A percentile compares a stretch with the other conserved stretches of the same genome.
Conservation (phyloP, 1,139 yeast species). For the Meyerozyma carpophila region DNA sequence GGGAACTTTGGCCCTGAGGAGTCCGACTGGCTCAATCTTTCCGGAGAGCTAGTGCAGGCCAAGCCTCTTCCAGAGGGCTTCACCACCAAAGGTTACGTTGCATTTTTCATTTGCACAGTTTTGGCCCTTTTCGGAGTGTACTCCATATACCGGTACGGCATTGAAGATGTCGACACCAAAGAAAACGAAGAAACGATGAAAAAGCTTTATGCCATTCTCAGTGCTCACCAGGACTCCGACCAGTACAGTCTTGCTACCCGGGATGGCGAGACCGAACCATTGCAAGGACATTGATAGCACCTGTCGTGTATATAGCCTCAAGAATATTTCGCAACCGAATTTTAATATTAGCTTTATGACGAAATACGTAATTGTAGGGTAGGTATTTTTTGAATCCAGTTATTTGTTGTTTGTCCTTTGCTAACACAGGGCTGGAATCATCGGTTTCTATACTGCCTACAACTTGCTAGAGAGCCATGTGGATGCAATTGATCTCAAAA, state of each 20-base stretch:
- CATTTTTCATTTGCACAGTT: conserved; percentile 51
- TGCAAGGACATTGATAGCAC: conserved; percentile 6
- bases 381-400: background rate
- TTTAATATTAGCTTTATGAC: background rate
- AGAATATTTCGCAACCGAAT: conserved; percentile 2
- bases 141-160: conserved; percentile 55
- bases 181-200: conserved; percentile 27
- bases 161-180: conserved; percentile 50
- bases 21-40: conserved; percentile 47
- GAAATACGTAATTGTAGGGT: conserved; percentile 4
- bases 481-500: conserved; percentile 42
- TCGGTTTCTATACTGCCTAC: conserved; percentile 44
- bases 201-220: conserved; percentile 8
- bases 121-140: conserved; percentile 54
- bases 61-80: conserved; percentile 61
- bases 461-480: conserved; percentile 44
- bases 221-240: conserved; percentile 4
- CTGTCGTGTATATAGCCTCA: background rate
- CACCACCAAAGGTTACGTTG: conserved; percentile 63
- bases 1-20: conserved; percentile 32
- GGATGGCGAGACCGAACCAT: conserved; percentile 1
- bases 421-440: conserved; percentile 1
- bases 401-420: background rate
- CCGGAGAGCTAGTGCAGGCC: conserved; percentile 53
- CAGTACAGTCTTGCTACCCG: background rate